Evolutionary conservation across 1,284 basidiomycete species (phyloP).

Genomic region (Caloboletus inedulis): DNA sequence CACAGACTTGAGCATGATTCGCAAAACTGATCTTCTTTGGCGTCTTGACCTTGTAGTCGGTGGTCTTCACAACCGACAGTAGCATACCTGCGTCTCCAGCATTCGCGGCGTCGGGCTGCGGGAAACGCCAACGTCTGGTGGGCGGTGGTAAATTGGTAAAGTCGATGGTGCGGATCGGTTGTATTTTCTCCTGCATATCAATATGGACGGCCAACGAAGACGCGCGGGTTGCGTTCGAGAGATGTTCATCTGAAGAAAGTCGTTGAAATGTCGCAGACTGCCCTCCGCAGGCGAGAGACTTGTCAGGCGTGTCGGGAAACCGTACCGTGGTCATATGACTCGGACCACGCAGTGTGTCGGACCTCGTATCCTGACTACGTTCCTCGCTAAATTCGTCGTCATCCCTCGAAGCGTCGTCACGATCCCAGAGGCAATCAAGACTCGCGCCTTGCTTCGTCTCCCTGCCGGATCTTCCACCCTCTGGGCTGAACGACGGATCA

Average conservation of each 20-base stretch:
- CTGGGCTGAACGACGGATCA: conserved; percentile 27
- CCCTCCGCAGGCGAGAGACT: background rate
- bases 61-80: conserved; percentile 9
- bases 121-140: conserved; percentile 15
- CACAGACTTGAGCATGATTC: conserved; percentile 23
- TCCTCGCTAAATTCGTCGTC: background rate
- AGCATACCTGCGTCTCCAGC: background rate
- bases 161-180: conserved; percentile 25
- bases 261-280: background rate
- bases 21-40: conserved; percentile 32
- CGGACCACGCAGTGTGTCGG: background rate
- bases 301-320: conserved; percentile 13
- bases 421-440: conserved; percentile 2
- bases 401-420: background rate
- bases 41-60: conserved; percentile 17
- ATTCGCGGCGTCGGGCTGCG: background rate
- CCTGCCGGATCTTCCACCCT: background rate
- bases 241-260: background rate
- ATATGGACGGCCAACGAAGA: background rate
- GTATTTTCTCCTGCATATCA: background rate
- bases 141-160: conserved; percentile 26
- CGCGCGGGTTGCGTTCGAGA: background rate
- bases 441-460: background rate
- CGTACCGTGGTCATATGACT: background rate
- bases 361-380: background rate